A percentile compares a stretch with the other conserved stretches of the same genome.
Conservation (phyloP, 345 rosid genomes). For the Gossypium australe region DNA sequence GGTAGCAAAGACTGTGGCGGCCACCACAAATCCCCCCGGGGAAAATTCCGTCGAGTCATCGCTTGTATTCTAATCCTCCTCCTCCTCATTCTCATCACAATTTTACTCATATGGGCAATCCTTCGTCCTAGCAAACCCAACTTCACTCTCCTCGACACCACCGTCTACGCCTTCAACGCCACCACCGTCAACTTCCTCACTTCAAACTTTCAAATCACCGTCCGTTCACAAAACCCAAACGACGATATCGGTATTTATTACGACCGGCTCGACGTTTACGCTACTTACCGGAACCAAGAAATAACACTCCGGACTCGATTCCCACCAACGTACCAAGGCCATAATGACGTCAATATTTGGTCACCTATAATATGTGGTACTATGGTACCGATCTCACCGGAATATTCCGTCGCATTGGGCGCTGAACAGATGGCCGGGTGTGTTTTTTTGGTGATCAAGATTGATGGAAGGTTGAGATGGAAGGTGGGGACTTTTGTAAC, state of each 20-base stretch:
- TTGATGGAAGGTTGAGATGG: slow-evolving; percentile 83
- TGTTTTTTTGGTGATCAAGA: slow-evolving; percentile 44
- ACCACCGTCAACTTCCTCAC: slow-evolving; percentile 62
- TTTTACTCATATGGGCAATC: slow-evolving; percentile 77
- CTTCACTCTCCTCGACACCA: slow-evolving; percentile 82
- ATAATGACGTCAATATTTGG: slow-evolving; percentile 67
- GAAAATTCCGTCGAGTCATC: slow-evolving; percentile 25
- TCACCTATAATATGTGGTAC: slow-evolving; percentile 67
- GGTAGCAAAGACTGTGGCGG: slow-evolving; percentile 20
- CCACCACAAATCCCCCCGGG: slow-evolving; percentile 30
- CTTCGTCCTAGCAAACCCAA: slow-evolving; percentile 81
- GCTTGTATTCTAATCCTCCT: slow-evolving; percentile 45
- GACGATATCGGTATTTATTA: slow-evolving; percentile 75
- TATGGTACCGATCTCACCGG: slow-evolving; percentile 70
- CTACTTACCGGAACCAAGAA: slow-evolving; percentile 64
- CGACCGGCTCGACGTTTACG: slow-evolving; percentile 66
- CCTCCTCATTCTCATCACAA: slow-evolving; percentile 44
- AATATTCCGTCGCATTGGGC: slow-evolving; percentile 37
- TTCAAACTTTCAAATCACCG: slow-evolving; percentile 65
- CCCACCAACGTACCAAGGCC: slow-evolving; percentile 47
- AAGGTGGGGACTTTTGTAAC: slow-evolving; percentile 61
- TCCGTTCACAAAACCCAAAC: slow-evolving; percentile 76
- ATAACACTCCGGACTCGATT: slow-evolving; percentile 57
- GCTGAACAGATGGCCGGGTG: slow-evolving; percentile 52
- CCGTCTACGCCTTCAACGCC: slow-evolving; percentile 77